Evolutionary conservation across 257 asterid genomes (phyloP).

Genomic region (Anisodus acutangulus): DNA sequence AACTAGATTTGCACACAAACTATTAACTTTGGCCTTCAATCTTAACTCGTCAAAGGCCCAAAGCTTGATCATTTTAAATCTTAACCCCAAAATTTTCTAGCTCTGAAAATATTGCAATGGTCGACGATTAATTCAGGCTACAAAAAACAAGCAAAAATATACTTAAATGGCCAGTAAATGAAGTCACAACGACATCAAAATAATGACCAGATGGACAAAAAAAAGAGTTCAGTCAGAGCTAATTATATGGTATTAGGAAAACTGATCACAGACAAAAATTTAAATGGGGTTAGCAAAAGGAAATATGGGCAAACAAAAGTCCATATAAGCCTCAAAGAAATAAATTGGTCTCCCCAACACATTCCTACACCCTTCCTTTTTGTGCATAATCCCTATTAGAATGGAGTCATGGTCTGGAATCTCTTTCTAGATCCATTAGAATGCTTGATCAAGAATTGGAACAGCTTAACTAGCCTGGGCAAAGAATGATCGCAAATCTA

Average conservation of each 20-base stretch:
- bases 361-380: not conserved
- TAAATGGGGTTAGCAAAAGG: not conserved
- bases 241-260: not conserved
- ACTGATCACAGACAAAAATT: not conserved
- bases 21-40: not conserved
- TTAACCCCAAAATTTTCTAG: slow-evolving; percentile 17
- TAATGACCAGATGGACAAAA: not conserved
- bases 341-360: not conserved
- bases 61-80: not conserved
- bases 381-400: not conserved
- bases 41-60: not conserved
- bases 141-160: not conserved
- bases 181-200: not conserved
- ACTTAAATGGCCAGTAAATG: not conserved
- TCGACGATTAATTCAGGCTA: not conserved
- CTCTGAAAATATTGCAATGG: not conserved
- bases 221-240: not conserved
- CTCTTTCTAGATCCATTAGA: not conserved
- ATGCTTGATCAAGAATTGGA: not conserved
- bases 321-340: not conserved
- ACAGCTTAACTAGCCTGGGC: not conserved
- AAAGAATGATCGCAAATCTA: not conserved
- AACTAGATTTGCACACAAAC: not conserved
- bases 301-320: not conserved
- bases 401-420: not conserved